Conservation (phyloP, 768 basidiomycete genomes). For the Russula sp. region DNA sequence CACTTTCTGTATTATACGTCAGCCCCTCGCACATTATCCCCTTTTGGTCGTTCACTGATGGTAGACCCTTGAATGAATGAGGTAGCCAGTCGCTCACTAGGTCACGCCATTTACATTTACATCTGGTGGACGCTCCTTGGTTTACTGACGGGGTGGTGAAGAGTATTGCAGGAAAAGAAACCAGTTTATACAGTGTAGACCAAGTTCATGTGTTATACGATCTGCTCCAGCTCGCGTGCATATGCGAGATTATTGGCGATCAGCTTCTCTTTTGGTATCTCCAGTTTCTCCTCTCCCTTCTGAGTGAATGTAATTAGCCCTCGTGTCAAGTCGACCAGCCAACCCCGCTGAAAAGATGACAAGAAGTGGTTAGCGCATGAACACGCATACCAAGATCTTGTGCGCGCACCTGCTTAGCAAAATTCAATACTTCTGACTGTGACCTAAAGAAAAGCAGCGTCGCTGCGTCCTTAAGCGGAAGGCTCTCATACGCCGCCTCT, state of each 20-base stretch:
- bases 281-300: conserved; percentile 77
- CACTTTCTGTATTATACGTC: conserved; percentile 32
- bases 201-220: conserved; percentile 51
- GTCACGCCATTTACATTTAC: not conserved
- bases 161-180: conserved; percentile 18
- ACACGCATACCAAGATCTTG: not conserved
- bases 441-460: conserved; percentile 88
- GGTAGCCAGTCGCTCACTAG: not conserved
- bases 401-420: conserved; percentile 67
- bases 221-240: conserved; percentile 87
- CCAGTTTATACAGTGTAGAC: conserved; percentile 32
- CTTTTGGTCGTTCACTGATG: not conserved
- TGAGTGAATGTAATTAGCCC: conserved; percentile 73
- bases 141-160: not conserved
- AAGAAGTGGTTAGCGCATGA: not conserved
- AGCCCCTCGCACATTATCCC: conserved; percentile 11
- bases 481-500: conserved; percentile 87
- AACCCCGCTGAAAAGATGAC: conserved; percentile 59
- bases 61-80: not conserved
- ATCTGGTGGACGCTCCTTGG: not conserved
- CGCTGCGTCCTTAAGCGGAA: conserved; percentile 87
- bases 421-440: conserved; percentile 75
- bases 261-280: conserved; percentile 83
- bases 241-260: conserved; percentile 75
- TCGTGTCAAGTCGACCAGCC: conserved; percentile 74